Percentiles rank a stretch among this genome's conserved stretches.
These are phyloP conservation scores for Boletellus sp. DNA, from an alignment of 768 basidiomycete genomes.

Conservation along the genomic window DNA sequence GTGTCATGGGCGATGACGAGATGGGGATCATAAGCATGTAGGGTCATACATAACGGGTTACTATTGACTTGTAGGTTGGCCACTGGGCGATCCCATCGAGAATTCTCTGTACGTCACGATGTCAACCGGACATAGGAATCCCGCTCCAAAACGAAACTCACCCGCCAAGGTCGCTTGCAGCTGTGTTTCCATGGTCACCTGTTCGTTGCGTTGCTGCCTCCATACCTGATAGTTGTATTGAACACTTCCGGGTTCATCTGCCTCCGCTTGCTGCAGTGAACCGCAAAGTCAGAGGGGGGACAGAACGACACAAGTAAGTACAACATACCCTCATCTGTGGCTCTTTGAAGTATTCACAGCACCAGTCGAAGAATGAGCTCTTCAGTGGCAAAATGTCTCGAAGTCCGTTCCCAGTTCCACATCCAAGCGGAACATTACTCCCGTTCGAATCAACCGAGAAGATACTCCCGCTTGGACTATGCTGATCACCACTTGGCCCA, in stretches of 20 bases:
- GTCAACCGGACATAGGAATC: constrained; percentile 4
- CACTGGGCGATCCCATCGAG: constrained; percentile 72
- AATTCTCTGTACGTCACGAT: constrained; percentile 41
- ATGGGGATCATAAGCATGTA: constrained; percentile 92
- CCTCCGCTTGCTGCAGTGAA: constrained; percentile 74
- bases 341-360: constrained; percentile 95
- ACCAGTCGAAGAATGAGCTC: constrained; percentile 94
- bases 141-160: constrained; percentile 37
- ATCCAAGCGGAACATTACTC: constrained; percentile 66
- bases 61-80: constrained; percentile 57
- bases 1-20: constrained; percentile 80
- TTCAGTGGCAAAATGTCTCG: constrained; percentile 86
- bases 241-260: constrained; percentile 91
- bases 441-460: constrained; percentile 72
- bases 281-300: constrained; percentile 14
- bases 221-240: constrained; percentile 95
- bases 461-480: constrained; percentile 71
- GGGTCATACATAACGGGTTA: constrained; percentile 71
- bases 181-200: constrained; percentile 64
- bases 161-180: constrained; percentile 72
- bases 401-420: constrained; percentile 78
- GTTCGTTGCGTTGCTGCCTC: constrained; percentile 88
- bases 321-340: constrained; percentile 92
- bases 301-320: neutral
- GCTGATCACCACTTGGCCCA: constrained; percentile 41